Evolutionary conservation across 345 rosid genomes (phyloP), one percentile per base, ranked within the genome.

Genomic region (Aegle marmelos): DNA sequence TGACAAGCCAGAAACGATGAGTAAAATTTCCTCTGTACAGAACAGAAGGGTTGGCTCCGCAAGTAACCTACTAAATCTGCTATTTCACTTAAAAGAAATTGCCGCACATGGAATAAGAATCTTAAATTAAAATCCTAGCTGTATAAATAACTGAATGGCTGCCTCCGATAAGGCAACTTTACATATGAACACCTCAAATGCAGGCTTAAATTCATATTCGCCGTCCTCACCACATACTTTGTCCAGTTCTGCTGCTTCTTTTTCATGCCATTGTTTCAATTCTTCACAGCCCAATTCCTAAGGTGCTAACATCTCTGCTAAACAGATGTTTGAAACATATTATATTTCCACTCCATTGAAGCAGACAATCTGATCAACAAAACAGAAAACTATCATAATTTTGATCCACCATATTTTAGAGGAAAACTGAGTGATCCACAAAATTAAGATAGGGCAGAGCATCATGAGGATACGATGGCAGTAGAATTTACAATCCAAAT

Each of bases 281-380:
- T 74, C 65, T 65, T 50, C n/a, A 76, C 64, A 60, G 22, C 45
- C 63, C 37, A 4, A 54, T 41, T 37, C 71, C 37, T 25, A 16
- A 37, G 59, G 62, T 45, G 65, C 67, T 25, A 48, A 39, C 34
- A 36, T 27, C 27, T 74, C 41, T 5, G 13, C 70, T 41, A 28
- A 30, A 62, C 22, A 22, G 30, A 64, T 33, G 24, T 24, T 50
- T 75, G 63, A 65, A 33, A n/a, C 78, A 22, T 74, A 3, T 24
- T 54, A 7, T 22, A 48, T 28, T 72, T 21, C 76, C 33, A 22
- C 59, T 41, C 56, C 56, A 31, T n/a, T 68, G 62, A 63, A 69
- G 76, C 70, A 13, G 78, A 74, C 30, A 13, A 78, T 64, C 84
- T 82, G 84, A 75, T 25, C 33, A 74, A 48, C 70, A 27, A 45